Evolutionary conservation across 768 basidiomycete species (phyloP).

Genomic region (Boletellus ananas): DNA sequence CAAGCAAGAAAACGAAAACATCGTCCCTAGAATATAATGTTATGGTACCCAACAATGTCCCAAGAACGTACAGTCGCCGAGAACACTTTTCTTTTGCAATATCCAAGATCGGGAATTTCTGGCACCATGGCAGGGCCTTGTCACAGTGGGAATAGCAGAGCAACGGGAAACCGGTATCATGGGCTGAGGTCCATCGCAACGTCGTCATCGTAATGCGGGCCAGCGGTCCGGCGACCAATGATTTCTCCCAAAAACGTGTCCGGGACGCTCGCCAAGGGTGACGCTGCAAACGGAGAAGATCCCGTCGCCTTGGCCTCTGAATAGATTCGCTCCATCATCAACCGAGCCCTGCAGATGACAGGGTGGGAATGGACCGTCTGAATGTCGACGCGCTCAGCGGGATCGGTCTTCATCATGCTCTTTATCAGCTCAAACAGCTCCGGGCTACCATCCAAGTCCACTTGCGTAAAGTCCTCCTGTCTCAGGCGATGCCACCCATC

Average conservation of each 20-base stretch:
- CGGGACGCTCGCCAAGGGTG: constrained; percentile 59
- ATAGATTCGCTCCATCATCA: constrained; percentile 55
- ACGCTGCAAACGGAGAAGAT: constrained; percentile 48
- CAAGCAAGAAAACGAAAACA: constrained; percentile 27
- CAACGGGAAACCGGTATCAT: constrained; percentile 20
- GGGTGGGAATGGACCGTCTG: constrained; percentile 56
- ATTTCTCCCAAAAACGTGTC: constrained; percentile 65
- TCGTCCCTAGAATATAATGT: constrained; percentile 35
- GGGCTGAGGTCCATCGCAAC: constrained; percentile 40
- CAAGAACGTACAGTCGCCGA: constrained; percentile 32
- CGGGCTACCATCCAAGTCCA: constrained; percentile 63
- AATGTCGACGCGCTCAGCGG: constrained; percentile 54
- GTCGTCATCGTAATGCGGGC: constrained; percentile 16
- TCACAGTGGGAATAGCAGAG: constrained; percentile 4
- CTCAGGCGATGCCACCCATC: constrained; percentile 92
- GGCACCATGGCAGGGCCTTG: constrained; percentile 1
- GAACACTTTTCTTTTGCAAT: constrained; percentile 12
- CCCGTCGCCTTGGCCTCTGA: constrained; percentile 34
- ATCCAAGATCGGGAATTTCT: constrained; percentile 17
- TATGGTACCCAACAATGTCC: constrained; percentile 34
- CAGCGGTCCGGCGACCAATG: constrained; percentile 32
- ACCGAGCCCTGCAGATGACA: constrained; percentile 60
- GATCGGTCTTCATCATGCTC: constrained; percentile 75
- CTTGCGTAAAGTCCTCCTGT: constrained; percentile 85
- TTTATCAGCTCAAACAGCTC: constrained; percentile 66